Evolutionary conservation across 495 filamentous ascomycete genomes (phyloP).

Genomic region (Letharia columbiana): DNA sequence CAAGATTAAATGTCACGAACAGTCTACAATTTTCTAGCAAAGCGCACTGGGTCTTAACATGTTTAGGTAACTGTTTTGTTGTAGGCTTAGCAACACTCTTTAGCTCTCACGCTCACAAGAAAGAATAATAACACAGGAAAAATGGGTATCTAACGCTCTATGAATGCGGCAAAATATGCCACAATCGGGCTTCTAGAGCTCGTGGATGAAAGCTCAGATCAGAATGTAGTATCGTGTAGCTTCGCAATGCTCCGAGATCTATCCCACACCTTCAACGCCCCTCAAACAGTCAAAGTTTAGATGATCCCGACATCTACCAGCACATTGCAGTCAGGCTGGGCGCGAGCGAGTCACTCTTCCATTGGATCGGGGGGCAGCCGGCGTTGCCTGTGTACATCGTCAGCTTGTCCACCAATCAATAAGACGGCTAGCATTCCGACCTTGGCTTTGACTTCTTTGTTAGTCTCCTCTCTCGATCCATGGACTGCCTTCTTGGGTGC

Average conservation of each 20-base stretch:
- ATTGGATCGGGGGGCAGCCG: neutral
- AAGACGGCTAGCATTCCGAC: neutral
- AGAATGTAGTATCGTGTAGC: neutral
- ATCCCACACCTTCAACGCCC: too few species aligned
- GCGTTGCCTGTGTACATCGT: neutral
- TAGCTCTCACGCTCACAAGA: neutral
- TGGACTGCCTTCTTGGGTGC: conserved; percentile 10
- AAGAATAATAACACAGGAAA: neutral
- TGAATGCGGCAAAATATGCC: neutral
- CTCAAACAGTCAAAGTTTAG: neutral
- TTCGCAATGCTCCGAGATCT: neutral
- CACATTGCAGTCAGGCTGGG: neutral
- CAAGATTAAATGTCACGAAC: neutral
- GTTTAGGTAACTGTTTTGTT: neutral
- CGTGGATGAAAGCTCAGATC: neutral
- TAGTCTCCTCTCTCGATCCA: neutral
- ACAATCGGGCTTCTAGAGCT: neutral
- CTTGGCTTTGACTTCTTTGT: neutral
- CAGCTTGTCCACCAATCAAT: neutral
- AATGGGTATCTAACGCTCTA: conserved; percentile 8
- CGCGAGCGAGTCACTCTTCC: conserved; percentile 1
- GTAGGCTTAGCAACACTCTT: neutral
- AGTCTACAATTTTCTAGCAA: neutral
- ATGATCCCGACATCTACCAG: neutral
- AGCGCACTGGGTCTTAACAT: neutral